Base-by-base conservation (phyloP, 2,329 filamentous ascomycete species). In the Monosporascus sp. region DNA sequence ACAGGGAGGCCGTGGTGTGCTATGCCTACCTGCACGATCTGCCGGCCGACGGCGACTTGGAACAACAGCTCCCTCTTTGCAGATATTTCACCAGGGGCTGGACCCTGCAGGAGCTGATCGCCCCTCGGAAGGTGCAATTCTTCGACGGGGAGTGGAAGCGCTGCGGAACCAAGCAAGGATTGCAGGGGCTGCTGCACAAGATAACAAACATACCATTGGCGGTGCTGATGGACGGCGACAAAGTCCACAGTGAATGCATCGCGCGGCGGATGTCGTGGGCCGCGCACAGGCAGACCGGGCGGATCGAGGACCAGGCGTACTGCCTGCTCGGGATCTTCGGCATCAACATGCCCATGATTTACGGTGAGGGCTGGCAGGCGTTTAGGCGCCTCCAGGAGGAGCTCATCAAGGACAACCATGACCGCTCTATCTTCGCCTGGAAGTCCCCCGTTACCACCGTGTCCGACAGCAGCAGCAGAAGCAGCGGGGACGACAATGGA, bases 201-300 rank as follows among this genome's bases (percentile, higher is more conserved):
- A 27, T 50, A 2, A 58, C 56, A 3, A 51, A 49, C 1, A 56
- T 58, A 38, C 48, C 52, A 9, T 24, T 17, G n/a, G 1, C 16
- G 5, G 22, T 57, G 3, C 24, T 59, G 3, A 37, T 41, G 19
- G 50, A 20, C 7, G 11, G 19, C 14, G 24, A 38, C 14, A 35
- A 54, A 3, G 19, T 55, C 2, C 38, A 53, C 22, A 17, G 43
- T 7, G 52, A 55, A 17, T 55, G 59, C 44, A 45, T 64, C n/a
- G 60, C 63, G 2, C 48, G 56, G 22, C 58, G 57, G 50, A 67
- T 66, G 65, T 63, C 59, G 11, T 66, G 63, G 64, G 63, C 60
- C 7, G 52, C 62, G 7, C 46, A 48, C 6, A 48, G 64, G 19
- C 16, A 50, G 48, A 63, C 58, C 3, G 63, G 54, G 3, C 52